phyloP scores from a whole-genome alignment of 192 early-diverging fungal genomes.

The Coemansia sp. region DNA sequence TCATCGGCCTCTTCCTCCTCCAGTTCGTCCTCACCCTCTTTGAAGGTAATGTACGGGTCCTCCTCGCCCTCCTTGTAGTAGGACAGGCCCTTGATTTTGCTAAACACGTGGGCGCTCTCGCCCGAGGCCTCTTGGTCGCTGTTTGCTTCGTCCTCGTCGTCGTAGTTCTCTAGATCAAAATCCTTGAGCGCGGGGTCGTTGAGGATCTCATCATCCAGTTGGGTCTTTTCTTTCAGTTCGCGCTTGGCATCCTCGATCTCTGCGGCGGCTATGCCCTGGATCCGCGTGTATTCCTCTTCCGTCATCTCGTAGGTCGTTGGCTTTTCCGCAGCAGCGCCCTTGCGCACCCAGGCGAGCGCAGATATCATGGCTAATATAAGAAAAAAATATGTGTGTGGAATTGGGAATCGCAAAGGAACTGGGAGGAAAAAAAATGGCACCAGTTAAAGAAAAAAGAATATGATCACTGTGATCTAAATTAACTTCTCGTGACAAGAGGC shows the following conservation, averaged over 20 bases:
- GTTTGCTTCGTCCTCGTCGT: slow-evolving; percentile 63
- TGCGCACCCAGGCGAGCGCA: slow-evolving; percentile 86
- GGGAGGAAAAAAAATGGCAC: neutral
- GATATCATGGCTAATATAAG: slow-evolving; percentile 71
- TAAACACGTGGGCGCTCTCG: slow-evolving; percentile 66
- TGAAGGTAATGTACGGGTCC: slow-evolving; percentile 81
- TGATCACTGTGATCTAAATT: too few relatives aligned
- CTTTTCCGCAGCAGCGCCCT: slow-evolving; percentile 80
- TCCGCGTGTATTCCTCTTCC: slow-evolving; percentile 84
- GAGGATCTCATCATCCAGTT: slow-evolving; percentile 26
- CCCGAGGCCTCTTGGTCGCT: slow-evolving; percentile 14
- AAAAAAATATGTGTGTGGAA: slow-evolving; percentile 1
- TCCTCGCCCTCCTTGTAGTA: slow-evolving; percentile 75
- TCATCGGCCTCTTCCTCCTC: slow-evolving; percentile 78
- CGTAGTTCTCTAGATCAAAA: slow-evolving; percentile 95
- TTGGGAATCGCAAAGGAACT: neutral
- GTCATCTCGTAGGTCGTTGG: slow-evolving; percentile 81
- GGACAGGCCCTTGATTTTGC: slow-evolving; percentile 83
- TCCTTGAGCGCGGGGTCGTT: slow-evolving; percentile 66
- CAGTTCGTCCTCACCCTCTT: slow-evolving; percentile 53
- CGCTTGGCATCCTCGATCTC: slow-evolving; percentile 64
- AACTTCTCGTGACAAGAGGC: too few relatives aligned
- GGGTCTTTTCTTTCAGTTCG: slow-evolving; percentile 50
- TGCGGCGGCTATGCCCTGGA: slow-evolving; percentile 65
- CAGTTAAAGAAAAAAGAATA: slow-evolving; percentile 5